Conservation (phyloP, 345 rosid genomes). For the Salix brachista region DNA sequence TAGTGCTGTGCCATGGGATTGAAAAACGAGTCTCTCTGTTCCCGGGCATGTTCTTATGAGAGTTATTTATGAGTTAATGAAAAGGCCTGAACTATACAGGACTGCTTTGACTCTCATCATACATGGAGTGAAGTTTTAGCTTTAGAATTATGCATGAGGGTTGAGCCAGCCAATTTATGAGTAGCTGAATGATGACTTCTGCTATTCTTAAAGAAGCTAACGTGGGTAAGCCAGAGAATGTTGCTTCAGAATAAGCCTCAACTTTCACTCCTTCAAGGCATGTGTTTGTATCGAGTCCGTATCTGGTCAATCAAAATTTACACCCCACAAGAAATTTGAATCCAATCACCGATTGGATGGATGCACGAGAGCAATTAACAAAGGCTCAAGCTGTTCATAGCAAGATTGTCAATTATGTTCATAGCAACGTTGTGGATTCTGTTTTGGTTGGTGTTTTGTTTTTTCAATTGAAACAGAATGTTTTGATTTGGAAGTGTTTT, state of each 20-base stretch:
- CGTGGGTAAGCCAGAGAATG: not conserved
- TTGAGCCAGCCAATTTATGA: not conserved
- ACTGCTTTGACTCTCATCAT: not conserved
- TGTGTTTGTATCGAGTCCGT: not conserved
- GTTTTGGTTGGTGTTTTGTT: fast-evolving
- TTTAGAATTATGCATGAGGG: not conserved
- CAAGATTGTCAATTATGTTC: not conserved
- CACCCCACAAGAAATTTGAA: not conserved
- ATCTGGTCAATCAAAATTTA: not conserved
- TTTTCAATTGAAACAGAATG: fast-evolving
- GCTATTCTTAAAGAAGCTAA: not conserved
- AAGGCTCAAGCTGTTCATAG: not conserved
- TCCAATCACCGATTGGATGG: not conserved
- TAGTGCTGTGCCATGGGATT: not conserved
- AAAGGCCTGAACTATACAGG: not conserved
- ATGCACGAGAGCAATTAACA: not conserved
- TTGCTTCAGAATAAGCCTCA: not conserved
- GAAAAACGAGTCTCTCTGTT: not conserved
- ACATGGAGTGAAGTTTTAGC: not conserved
- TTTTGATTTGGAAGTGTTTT: fast-evolving
- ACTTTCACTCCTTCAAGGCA: not conserved
- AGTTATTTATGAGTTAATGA: not conserved
- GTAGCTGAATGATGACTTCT: not conserved
- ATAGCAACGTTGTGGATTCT: fast-evolving
- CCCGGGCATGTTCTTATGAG: not conserved